Percentiles rank a stretch among this genome's conserved stretches.
Conservation (phyloP, 1,139 yeast genomes). For the Saccharomycopsis hybrid region DNA sequence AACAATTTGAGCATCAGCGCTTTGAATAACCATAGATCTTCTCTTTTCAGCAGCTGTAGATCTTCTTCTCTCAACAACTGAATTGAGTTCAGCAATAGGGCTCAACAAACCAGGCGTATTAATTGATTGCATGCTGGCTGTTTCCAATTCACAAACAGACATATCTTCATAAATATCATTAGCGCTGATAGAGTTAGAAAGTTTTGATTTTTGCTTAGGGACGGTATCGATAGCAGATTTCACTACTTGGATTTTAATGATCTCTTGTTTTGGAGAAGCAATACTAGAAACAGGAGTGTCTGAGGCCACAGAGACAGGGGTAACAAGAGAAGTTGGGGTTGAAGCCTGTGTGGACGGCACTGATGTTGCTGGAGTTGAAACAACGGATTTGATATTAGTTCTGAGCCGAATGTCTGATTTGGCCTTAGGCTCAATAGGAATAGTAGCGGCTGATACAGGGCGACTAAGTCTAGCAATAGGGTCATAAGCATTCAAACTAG, state of each 20-base stretch:
- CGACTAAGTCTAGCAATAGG: conserved; percentile 6
- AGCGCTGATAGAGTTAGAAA: conserved; percentile 9
- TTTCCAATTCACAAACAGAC: not conserved
- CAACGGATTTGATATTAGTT: no score
- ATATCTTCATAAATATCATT: conserved; percentile 2
- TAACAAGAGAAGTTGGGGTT: not conserved
- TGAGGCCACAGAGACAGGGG: not conserved
- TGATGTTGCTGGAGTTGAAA: not conserved
- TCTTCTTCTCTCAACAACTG: conserved; percentile 14
- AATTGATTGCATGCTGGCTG: no score
- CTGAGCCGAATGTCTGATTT: no score
- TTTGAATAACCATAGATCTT: conserved; percentile 1
- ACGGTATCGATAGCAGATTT: no score
- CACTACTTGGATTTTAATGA: not conserved
- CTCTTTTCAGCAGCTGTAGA: conserved; percentile 5
- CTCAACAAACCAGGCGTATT: conserved; percentile 8
- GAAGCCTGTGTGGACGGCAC: not conserved
- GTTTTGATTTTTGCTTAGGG: conserved; percentile 4
- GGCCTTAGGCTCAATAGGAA: no score
- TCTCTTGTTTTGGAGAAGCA: not conserved
- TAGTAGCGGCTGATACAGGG: conserved; percentile 1
- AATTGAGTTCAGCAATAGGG: conserved; percentile 19
- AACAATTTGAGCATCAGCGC: not conserved
- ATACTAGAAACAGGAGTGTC: conserved; percentile 3
- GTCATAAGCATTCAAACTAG: conserved; percentile 6